Evolutionary conservation across 495 filamentous ascomycete species (phyloP).

Genomic region (Haplographium delicatum): DNA sequence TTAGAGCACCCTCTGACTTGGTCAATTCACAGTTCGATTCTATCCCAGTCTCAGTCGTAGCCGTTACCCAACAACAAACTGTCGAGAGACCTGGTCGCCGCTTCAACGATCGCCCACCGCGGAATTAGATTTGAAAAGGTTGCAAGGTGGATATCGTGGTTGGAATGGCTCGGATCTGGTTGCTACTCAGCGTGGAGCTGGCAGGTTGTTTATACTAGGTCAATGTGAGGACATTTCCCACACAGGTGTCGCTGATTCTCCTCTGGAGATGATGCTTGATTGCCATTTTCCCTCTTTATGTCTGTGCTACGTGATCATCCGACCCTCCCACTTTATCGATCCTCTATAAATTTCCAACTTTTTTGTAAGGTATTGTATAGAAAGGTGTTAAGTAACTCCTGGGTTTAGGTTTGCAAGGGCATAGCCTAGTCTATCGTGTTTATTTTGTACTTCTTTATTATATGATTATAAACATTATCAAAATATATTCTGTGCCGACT

Average conservation of each 20-base stretch:
- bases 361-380: no score
- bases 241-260: constrained; percentile 88
- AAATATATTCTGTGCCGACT: no score
- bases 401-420: no score
- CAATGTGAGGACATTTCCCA: constrained; percentile 60
- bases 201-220: constrained; percentile 45
- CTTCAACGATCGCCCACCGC: constrained; percentile 36
- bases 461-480: no score
- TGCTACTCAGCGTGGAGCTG: constrained; percentile 44
- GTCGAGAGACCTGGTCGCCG: constrained; percentile 61
- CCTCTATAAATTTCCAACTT: no score
- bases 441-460: no score
- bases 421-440: no score
- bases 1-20: constrained; percentile 21
- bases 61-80: constrained; percentile 81
- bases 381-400: no score
- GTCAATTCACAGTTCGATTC: constrained; percentile 77
- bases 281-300: constrained; percentile 53
- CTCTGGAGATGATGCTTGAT: constrained; percentile 79
- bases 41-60: constrained; percentile 89
- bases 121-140: constrained; percentile 31
- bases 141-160: constrained; percentile 9
- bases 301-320: constrained; percentile 13
- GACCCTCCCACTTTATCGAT: constrained; percentile 6
- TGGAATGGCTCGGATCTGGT: constrained; percentile 33